These are phyloP conservation scores for Pinus taeda DNA, from an alignment of 75 land plant genomes.

Conservation along the genomic window DNA sequence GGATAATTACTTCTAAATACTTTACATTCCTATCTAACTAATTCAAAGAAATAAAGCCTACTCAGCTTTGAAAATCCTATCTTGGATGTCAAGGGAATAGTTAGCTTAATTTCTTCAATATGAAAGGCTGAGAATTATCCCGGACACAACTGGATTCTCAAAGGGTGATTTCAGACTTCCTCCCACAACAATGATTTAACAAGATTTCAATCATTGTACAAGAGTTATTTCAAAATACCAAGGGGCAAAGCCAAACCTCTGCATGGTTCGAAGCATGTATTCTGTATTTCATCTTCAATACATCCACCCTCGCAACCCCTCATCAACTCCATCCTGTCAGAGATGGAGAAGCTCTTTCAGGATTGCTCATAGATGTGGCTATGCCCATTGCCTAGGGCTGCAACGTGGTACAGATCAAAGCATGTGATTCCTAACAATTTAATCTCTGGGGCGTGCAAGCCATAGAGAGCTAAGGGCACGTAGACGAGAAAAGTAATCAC, in stretches of 20 bases:
- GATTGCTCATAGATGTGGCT: conserved; percentile 8
- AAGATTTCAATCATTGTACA: background rate
- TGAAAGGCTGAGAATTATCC: background rate
- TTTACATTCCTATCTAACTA: conserved; percentile 8
- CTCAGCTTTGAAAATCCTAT: conserved; percentile 3
- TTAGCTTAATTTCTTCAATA: background rate
- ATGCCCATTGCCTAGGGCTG: background rate
- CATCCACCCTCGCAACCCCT: conserved; percentile 9
- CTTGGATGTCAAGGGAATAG: background rate
- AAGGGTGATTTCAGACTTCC: background rate
- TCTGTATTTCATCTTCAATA: background rate
- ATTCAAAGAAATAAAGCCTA: background rate
- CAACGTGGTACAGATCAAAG: conserved; percentile 1
- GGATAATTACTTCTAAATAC: conserved; percentile 2
- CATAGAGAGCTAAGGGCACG: conserved; percentile 72
- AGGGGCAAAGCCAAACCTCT: conserved; percentile 10
- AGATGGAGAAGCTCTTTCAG: conserved; percentile 4
- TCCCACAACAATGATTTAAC: background rate
- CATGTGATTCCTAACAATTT: background rate
- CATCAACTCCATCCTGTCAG: conserved; percentile 7
- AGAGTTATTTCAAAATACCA: background rate
- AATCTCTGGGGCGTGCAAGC: conserved; percentile 48
- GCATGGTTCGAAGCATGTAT: background rate
- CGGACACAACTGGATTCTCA: background rate
- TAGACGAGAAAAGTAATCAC: conserved; percentile 63